A percentile compares a stretch with the other conserved stretches of the same genome.
These are phyloP conservation scores for Vanderwaltozyma tropicalis DNA, from an alignment of 805 yeast genomes.

Conservation along the genomic window DNA sequence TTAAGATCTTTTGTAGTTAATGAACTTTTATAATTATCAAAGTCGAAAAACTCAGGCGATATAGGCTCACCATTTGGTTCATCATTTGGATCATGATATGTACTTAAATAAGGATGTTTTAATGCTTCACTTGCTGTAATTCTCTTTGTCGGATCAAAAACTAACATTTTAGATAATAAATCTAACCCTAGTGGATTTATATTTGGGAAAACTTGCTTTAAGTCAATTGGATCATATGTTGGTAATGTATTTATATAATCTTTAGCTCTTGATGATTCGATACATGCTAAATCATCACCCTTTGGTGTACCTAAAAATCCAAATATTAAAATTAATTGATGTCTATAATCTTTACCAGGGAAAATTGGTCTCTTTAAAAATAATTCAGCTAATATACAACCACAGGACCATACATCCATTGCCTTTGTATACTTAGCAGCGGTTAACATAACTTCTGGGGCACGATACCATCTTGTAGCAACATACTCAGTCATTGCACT, in stretches of 20 bases:
- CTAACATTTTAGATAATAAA: constrained; percentile 53
- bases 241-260: constrained; percentile 81
- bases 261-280: constrained; percentile 73
- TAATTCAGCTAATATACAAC: constrained; percentile 90
- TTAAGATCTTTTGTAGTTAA: constrained; percentile 69
- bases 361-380: constrained; percentile 77
- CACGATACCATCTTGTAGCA: constrained; percentile 96
- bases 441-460: constrained; percentile 94
- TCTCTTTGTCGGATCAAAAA: constrained; percentile 75
- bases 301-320: constrained; percentile 82
- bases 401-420: constrained; percentile 94
- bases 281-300: constrained; percentile 63
- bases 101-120: constrained; percentile 69
- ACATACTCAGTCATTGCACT: constrained; percentile 83
- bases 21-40: constrained; percentile 75
- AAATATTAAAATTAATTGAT: constrained; percentile 77
- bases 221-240: constrained; percentile 30
- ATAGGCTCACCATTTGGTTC: constrained; percentile 82
- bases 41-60: constrained; percentile 79
- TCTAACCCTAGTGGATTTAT: constrained; percentile 63
- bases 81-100: constrained; percentile 92
- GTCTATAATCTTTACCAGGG: constrained; percentile 90
- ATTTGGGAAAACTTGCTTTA: constrained; percentile 31
- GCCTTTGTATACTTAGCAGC: constrained; percentile 90
- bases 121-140: constrained; percentile 79